Evolutionary conservation across 176 grass and related monocot species (phyloP).

Genomic region (Oryza coarctata): DNA sequence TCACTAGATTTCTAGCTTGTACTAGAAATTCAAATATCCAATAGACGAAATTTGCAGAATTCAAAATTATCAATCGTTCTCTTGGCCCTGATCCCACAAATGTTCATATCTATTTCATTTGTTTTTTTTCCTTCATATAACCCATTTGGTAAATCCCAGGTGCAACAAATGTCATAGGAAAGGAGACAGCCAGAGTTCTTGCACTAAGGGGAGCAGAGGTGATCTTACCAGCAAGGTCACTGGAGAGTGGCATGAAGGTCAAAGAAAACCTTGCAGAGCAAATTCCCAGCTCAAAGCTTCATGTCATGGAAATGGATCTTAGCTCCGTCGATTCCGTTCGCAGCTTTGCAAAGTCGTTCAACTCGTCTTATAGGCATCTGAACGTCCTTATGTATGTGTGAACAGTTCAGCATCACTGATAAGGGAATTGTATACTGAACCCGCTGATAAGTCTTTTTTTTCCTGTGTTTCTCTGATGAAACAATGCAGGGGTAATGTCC

Average conservation of each 20-base stretch:
- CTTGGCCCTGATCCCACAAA: not conserved
- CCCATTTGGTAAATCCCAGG: constrained; percentile 26
- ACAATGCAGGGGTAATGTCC: constrained; percentile 72
- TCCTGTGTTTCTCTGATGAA: constrained; percentile 41
- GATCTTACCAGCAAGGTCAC: constrained; percentile 56
- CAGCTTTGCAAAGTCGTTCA: constrained; percentile 50
- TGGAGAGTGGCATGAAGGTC: constrained; percentile 61
- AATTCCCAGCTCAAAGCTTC: constrained; percentile 39
- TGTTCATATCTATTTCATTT: not conserved
- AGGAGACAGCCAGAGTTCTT: constrained; percentile 70
- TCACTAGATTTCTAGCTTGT: not conserved
- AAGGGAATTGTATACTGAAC: constrained; percentile 5
- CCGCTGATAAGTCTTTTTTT: not conserved
- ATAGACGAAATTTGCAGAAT: not conserved
- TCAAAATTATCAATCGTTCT: no score
- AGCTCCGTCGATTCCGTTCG: constrained; percentile 65
- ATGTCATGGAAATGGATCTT: constrained; percentile 84
- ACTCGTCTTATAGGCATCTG: constrained; percentile 43
- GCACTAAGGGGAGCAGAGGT: constrained; percentile 68
- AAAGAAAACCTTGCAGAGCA: constrained; percentile 58
- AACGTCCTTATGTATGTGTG: constrained; percentile 74
- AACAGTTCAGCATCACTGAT: not conserved
- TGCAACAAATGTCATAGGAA: constrained; percentile 78
- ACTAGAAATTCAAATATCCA: not conserved
- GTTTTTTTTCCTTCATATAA: not conserved